phyloP scores from a whole-genome alignment of 768 basidiomycete genomes.

The Albatrellus ellisii region DNA sequence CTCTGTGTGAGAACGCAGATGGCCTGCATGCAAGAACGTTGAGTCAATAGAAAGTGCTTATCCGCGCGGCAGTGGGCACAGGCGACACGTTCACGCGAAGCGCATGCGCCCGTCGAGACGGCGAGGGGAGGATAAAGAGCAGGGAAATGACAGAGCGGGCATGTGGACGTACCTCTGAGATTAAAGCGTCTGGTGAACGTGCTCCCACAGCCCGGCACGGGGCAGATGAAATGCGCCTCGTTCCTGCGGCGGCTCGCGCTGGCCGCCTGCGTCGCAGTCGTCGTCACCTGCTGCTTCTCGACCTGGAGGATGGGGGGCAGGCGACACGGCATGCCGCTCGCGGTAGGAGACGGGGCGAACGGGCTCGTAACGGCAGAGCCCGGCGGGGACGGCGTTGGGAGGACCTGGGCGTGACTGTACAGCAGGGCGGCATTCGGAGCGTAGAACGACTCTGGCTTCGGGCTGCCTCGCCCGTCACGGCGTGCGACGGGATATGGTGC shows the following conservation, averaged over 20 bases:
- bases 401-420: conserved; percentile 27
- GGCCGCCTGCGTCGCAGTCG: conserved; percentile 84
- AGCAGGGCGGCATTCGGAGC: conserved; percentile 41
- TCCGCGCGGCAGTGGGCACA: too few species aligned
- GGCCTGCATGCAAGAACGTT: conserved; percentile 36
- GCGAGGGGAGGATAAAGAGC: too few species aligned
- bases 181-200: conserved; percentile 74
- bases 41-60: too few species aligned
- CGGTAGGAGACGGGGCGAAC: conserved; percentile 7
- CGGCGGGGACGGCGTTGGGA: conserved; percentile 11
- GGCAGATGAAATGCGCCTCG: conserved; percentile 71
- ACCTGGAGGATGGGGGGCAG: conserved; percentile 82
- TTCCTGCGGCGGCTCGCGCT: conserved; percentile 83
- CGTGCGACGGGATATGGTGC: conserved; percentile 10
- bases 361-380: conserved; percentile 10
- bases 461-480: conserved; percentile 17
- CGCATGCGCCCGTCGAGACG: too few species aligned
- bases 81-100: conserved; percentile 1
- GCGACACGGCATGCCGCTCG: conserved; percentile 25
- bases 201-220: conserved; percentile 26
- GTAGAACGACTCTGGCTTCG: conserved; percentile 20
- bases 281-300: conserved; percentile 91
- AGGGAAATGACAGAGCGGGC: not conserved
- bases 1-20: conserved; percentile 90
- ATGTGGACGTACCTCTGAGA: conserved; percentile 47